phyloP scores from a whole-genome alignment of 768 basidiomycete species.

The Tulasnella sp. region DNA sequence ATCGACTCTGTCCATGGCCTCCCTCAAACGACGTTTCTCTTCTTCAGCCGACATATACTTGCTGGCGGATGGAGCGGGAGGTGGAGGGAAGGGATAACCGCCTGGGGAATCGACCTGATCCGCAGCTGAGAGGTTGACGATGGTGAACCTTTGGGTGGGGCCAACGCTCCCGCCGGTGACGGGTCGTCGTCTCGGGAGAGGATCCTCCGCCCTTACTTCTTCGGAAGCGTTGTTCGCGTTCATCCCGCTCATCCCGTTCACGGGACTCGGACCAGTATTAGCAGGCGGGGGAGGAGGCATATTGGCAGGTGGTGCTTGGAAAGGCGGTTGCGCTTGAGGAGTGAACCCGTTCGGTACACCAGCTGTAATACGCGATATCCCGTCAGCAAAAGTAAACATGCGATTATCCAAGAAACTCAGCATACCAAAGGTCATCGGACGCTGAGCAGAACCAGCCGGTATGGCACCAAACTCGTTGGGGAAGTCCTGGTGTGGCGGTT shows the following conservation, averaged over 20 bases:
- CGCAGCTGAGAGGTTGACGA: conserved; percentile 32
- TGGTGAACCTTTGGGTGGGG: conserved; percentile 28
- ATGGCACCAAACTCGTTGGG: not conserved
- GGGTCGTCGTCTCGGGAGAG: not conserved
- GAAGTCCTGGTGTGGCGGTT: not conserved
- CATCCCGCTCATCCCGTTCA: not conserved
- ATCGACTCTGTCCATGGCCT: conserved; percentile 7
- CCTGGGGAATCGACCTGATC: conserved; percentile 16
- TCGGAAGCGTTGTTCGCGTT: not conserved
- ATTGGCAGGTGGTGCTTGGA: not conserved
- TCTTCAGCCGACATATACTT: conserved; percentile 31
- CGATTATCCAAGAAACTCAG: not conserved
- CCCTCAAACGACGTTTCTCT: conserved; percentile 30
- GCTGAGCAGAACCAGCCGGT: not conserved
- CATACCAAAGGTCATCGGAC: conserved; percentile 1
- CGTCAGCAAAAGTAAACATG: not conserved
- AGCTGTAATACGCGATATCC: not conserved
- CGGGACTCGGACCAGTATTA: not conserved
- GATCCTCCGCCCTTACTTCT: not conserved
- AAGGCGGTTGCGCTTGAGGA: not conserved
- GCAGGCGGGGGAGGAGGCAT: not conserved
- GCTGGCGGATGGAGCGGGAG: not conserved
- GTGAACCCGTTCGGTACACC: not conserved
- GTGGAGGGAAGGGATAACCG: not conserved
- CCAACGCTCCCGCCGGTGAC: not conserved